Evolutionary conservation across 2,329 filamentous ascomycete genomes (phyloP), one percentile per base, ranked within the genome.

Genomic region (Aspergillus novofumigatus): DNA sequence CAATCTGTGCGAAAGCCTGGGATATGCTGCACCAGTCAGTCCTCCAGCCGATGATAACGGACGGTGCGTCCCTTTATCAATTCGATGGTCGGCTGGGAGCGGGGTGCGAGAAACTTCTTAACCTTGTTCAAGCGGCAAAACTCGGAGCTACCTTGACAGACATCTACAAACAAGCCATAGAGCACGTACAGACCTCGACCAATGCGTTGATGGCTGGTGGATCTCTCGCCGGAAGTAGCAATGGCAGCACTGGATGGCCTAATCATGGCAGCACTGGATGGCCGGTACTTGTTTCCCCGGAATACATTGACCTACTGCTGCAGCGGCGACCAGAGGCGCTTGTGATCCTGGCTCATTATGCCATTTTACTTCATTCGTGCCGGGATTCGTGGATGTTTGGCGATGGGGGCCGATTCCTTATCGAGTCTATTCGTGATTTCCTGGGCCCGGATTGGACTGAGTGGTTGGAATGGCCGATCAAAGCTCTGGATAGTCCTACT

Each of bases 321-420:
- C 60, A 69, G 49, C 62, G 70, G n/a, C 64, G 63, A 8, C 70
- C 72, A 0, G 73, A 77, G 55, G 72, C 75, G 4, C 61, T 78
- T 3, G 66, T 73, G 6, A 69, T 78, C 8, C 60, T 77, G 5
- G 72, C 74, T 5, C 68, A 76, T 55, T 77, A 72, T 55, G 73
- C 71, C 2, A 66, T 75, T 1, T 25, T 75, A 0, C 52, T 77
- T 20, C 71, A 78, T 59, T 58, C 60, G 1, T 66, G 64, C n/a
- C 65, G 65, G 6, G 57, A 69, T 8, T 65, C 64, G 32, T 78
- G 76, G 75, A 49, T 66, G 4, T 69, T 76, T 51, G 65, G 64
- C 4, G 65, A 72, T 54, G 62, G 67, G 6, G 71, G 71, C 0
- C n/a, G 45, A 17, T 70, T 62, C 44, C n/a, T 72, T 20, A 60